phyloP scores from a whole-genome alignment of 2,329 filamentous ascomycete species.

The Paecilomyces fulvus region DNA sequence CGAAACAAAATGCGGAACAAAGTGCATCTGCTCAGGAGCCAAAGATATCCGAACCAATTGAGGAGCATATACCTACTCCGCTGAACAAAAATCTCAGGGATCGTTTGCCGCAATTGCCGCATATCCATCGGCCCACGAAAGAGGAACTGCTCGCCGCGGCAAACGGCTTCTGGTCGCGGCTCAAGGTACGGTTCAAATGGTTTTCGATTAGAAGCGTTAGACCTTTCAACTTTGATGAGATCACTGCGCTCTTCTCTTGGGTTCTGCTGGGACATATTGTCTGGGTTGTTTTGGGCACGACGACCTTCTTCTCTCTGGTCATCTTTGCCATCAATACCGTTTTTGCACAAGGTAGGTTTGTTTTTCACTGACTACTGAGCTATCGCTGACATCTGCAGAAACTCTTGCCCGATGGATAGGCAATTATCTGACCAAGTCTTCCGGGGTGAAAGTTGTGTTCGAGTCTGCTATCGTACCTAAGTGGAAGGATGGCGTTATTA shows the following conservation, averaged over 20 bases:
- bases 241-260: conserved; percentile 92
- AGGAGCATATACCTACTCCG: conserved; percentile 8
- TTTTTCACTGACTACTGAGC: not conserved
- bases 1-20: conserved; percentile 6
- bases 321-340: conserved; percentile 93
- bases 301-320: conserved; percentile 87
- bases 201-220: conserved; percentile 87
- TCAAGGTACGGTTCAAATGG: conserved; percentile 95
- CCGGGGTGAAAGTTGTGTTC: conserved; percentile 88
- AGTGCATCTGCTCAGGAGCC: conserved; percentile 7
- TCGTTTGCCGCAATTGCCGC: conserved; percentile 63
- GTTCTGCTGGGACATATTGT: conserved; percentile 86
- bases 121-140: conserved; percentile 73
- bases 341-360: conserved; percentile 69
- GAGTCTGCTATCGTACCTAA: conserved; percentile 96
- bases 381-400: conserved; percentile 49
- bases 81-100: conserved; percentile 43
- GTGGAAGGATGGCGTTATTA: conserved; percentile 92
- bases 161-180: conserved; percentile 82
- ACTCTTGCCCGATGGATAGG: conserved; percentile 88
- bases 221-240: conserved; percentile 94
- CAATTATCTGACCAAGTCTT: conserved; percentile 89
- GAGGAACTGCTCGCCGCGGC: conserved; percentile 88
- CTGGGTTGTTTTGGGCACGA: conserved; percentile 94
- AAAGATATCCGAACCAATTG: conserved; percentile 18